Evolutionary conservation across 208 protist species (phyloP), one percentile per base, ranked within the genome.

Genomic region (Trypanosoma congolense): DNA sequence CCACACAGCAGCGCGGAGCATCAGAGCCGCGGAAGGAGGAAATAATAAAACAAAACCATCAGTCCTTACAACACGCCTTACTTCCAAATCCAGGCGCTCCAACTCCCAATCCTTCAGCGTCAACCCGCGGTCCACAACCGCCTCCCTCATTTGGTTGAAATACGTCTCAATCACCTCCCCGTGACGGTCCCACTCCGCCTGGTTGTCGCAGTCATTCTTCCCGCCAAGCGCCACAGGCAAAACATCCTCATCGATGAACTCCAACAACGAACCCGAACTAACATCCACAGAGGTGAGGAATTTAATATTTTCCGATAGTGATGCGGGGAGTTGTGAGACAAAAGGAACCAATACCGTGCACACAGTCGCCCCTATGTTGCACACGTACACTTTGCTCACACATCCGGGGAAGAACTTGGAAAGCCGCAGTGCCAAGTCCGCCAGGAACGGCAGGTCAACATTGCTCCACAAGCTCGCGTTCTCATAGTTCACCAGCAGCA

Each of bases 21-120:
- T n/a, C n/a, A n/a, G n/a, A n/a, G n/a, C n/a, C n/a, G n/a, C n/a
- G n/a, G n/a, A n/a, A n/a, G n/a, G n/a, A n/a, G n/a, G n/a, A n/a
- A n/a, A n/a, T n/a, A n/a, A n/a, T n/a, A n/a, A n/a, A n/a, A n/a
- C n/a, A n/a, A n/a, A n/a, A n/a, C n/a, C n/a, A n/a, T n/a, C n/a
- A n/a, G n/a, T n/a, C n/a, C n/a, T n/a, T n/a, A n/a, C n/a, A n/a
- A n/a, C n/a, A n/a, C n/a, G n/a, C n/a, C n/a, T n/a, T n/a, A n/a
- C n/a, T n/a, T n/a, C n/a, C n/a, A n/a, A n/a, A n/a, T n/a, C n/a
- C n/a, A 71, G 22, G 21, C 40, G 41, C 42, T 64, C 50, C 16
- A 71, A 43, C 42, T 71, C 66, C 66, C 66, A 73, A 50, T 73
- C 66, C 59, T 73, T 73, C 30, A 68, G 59, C n/a, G 46, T 49